Evolutionary conservation across 2,329 filamentous ascomycete genomes (phyloP), one percentile per base, ranked within the genome.

Genomic region (Ascochyta clinopodiicola): DNA sequence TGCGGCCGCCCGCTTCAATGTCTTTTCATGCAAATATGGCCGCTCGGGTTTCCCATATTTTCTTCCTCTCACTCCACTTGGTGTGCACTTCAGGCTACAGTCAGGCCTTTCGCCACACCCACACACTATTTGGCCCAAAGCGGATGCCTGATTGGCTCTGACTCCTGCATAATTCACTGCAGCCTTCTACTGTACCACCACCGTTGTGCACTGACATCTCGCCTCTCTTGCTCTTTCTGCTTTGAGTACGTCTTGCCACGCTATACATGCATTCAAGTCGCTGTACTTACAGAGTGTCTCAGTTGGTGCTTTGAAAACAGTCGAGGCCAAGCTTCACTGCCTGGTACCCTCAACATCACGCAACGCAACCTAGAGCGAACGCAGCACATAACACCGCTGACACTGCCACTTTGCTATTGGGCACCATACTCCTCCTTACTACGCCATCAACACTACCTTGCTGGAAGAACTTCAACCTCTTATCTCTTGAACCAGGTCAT

Each of bases 61-160:
- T 24, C n/a, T 24, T 21, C 7, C 21, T 31, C 31, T 25, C 13
- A 17, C 32, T 42, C 40, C 31, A 27, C 46, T 21, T 44, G 34
- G 36, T 47, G 31, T 44, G 46, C 43, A 51, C 17, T 62, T 62
- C 69, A 73, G 71, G 70, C 71, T 73, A 60, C 71, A 69, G 48
- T 66, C 64, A 59, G 58, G 59, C 57, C 64, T 60, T 52, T 27
- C 59, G 61, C 57, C 57, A 46, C 63, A 66, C 67, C 66, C 68
- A 71, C 71, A 56, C 61, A 51, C 49, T 44, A 45, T 59, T 46
- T 50, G 50, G 60, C 57, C 67, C 64, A 59, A 62, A 61, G 67
- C 55, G 57, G 61, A 64, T 66, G 56, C 60, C 45, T 38, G 46
- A 62, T 60, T 61, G 50, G 51, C 62, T 61, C 48, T 66, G 40